These are phyloP conservation scores for Botrytis tulipae DNA, from an alignment of 2,329 filamentous ascomycete species.

Conservation along the genomic window DNA sequence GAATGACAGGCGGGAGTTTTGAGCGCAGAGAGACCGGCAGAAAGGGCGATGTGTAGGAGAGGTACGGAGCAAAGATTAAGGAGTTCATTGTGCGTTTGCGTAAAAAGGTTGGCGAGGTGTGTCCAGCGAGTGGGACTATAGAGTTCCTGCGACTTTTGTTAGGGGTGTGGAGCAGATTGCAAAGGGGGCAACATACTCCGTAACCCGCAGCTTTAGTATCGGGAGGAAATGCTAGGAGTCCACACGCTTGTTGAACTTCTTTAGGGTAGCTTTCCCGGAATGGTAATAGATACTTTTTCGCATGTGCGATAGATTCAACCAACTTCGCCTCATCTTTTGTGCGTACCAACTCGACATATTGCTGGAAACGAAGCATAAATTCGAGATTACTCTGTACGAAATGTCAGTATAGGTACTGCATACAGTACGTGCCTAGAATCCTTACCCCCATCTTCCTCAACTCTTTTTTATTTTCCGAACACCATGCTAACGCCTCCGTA, in stretches of 20 bases:
- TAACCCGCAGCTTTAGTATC: constrained; percentile 60
- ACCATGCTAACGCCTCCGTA: constrained; percentile 82
- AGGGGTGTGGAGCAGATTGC: background rate
- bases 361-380: constrained; percentile 88
- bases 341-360: constrained; percentile 89
- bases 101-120: constrained; percentile 75
- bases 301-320: constrained; percentile 76
- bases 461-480: constrained; percentile 87
- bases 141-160: constrained; percentile 51
- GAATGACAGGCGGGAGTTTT: constrained; percentile 95
- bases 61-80: constrained; percentile 79
- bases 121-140: constrained; percentile 74
- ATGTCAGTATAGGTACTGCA: background rate
- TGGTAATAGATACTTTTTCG: constrained; percentile 74
- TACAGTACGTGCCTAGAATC: background rate
- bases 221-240: constrained; percentile 72
- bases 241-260: constrained; percentile 71
- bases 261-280: constrained; percentile 66
- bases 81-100: constrained; percentile 80
- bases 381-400: constrained; percentile 70
- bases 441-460: constrained; percentile 80
- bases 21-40: constrained; percentile 86
- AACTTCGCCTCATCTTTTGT: constrained; percentile 61
- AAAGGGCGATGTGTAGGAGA: constrained; percentile 85
- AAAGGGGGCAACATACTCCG: constrained; percentile 26